Evolutionary conservation across 2,329 filamentous ascomycete genomes (phyloP), one percentile per base, ranked within the genome.

Genomic region (Truncatella angustata): DNA sequence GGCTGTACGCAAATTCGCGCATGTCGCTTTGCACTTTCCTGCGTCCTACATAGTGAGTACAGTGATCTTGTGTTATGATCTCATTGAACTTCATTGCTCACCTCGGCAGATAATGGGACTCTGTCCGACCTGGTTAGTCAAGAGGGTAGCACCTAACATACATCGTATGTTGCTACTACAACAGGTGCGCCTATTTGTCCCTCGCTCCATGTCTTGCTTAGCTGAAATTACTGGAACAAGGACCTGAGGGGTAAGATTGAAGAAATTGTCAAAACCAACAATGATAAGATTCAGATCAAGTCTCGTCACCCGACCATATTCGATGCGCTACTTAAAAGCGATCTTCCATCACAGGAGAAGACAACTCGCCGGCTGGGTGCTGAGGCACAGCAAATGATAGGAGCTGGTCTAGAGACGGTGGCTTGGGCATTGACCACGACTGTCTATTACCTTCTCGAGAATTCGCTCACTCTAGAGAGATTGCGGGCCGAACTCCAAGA

Each of bases 31-130:
- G 35, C 35, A 37, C 10, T 37, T 37, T 37, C 35, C 35, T 37
- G 35, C 14, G 35, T 14, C 35, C n/a, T 37, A 12, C 20, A 10
- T 37, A n/a, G 35, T 37, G 35, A n/a, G 35, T 37, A n/a, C n/a
- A n/a, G n/a, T n/a, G 20, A 18, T 12, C 7, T 16, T 37, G 10
- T n/a, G 14, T 11, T 16, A 18, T 9, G n/a, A 34, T 16, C 5
- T 53, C 43, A 18, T 16, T 51, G 32, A 51, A 49, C 42, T 50
- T 10, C 35, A 11, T 10, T 28, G 28, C 21, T 30, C 2, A 46
- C 28, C 14, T 37, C 14, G 9, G 9, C 20, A 37, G 35, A n/a
- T n/a, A 37, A 12, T 37, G 20, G 35, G 35, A n/a, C 35, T 37
- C 7, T 37, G 14, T 18, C 35, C 9, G 20, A n/a, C 35, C 35